Evolutionary conservation across 2,329 filamentous ascomycete species (phyloP), one percentile per base, ranked within the genome.

Genomic region (Thermomyces lanuginosus): DNA sequence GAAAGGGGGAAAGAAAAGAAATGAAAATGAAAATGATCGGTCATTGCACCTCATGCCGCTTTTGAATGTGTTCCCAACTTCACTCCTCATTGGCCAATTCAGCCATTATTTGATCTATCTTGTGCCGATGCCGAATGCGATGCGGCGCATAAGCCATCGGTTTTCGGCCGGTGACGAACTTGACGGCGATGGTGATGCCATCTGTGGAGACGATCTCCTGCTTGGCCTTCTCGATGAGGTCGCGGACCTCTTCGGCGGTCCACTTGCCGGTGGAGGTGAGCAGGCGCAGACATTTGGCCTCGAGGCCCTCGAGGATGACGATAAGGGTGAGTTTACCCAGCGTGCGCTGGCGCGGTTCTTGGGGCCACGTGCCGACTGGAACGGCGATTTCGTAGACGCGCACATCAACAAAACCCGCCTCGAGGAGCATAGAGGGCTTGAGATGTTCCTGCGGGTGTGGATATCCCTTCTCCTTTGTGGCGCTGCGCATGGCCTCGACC

Each of bases 331-430:
- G 56, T 30, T 58, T 58, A 5, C 55, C 55, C 12, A 57, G 33
- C 1, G 48, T 46, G 17, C 46, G 46, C 24, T 48, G 43, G 4
- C 30, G 39, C 4, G 44, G 36, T 22, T 55, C 47, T 0, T 44
- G 31, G 6, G 49, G 44, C 52, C 53, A 55, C 5, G 46, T 37
- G 1, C 53, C 52, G 9, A 58, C 38, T 4, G 53, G 53, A 5
- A 56, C 37, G 3, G 43, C 45, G 21, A 49, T 40, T 24, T 56
- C 52, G 2, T 49, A 49, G 1, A 50, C 49, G 12, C 44, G 41
- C 4, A 60, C 45, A 18, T 61, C 50, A 9, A 46, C 50, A 33
- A 65, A 61, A 1, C 61, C 60, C 0, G 54, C 57, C 15, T 49
- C 48, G 21, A 45, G 43, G 4, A 65, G 46, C 8, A 50, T 45